These are phyloP conservation scores for Clavariopsis aquatica DNA, from an alignment of 495 filamentous ascomycete species.

Conservation along the genomic window DNA sequence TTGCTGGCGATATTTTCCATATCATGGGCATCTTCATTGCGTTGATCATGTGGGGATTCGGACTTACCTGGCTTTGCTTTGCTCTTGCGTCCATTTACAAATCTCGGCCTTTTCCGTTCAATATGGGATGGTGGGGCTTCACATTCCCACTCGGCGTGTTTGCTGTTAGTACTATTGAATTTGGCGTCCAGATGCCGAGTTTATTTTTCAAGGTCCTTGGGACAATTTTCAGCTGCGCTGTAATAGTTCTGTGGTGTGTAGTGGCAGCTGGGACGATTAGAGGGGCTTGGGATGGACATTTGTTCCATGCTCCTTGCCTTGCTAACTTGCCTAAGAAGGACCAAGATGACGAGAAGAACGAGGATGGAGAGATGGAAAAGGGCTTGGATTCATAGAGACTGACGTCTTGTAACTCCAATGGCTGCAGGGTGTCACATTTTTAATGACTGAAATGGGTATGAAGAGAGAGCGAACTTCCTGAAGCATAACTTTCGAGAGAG, in stretches of 20 bases:
- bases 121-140: constrained; percentile 49
- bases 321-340: constrained; percentile 39
- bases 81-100: constrained; percentile 50
- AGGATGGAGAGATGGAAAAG: constrained; percentile 30
- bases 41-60: constrained; percentile 63
- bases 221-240: constrained; percentile 41
- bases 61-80: constrained; percentile 63
- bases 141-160: constrained; percentile 47
- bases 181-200: constrained; percentile 43
- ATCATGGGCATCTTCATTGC: constrained; percentile 56
- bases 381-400: not conserved
- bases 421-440: too few species aligned
- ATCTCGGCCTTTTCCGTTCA: constrained; percentile 42
- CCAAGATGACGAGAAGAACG: constrained; percentile 16
- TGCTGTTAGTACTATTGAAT: constrained; percentile 40
- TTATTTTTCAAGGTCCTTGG: constrained; percentile 45
- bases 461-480: not conserved
- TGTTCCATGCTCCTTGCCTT: constrained; percentile 45
- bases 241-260: constrained; percentile 46
- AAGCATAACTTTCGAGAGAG: too few species aligned
- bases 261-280: constrained; percentile 40
- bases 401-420: too few species aligned
- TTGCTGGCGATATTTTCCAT: constrained; percentile 57
- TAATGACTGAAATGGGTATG: too few species aligned
- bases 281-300: constrained; percentile 40